phyloP scores from a whole-genome alignment of 164 flowering plant species.

The Magnolia kwangsiensis region DNA sequence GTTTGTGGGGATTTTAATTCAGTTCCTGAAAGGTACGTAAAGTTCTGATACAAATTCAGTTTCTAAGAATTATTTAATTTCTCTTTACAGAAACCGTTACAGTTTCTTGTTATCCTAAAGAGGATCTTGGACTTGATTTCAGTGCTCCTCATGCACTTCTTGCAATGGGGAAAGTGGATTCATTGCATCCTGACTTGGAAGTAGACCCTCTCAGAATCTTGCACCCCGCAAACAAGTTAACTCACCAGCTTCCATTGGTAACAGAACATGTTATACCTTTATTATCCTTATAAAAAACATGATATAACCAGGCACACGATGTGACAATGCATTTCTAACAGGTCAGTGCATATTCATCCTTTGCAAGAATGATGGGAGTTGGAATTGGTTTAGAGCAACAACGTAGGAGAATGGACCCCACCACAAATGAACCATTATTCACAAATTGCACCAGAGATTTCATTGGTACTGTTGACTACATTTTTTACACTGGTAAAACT shows the following conservation, averaged over 20 bases:
- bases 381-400: constrained; percentile 74
- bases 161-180: constrained; percentile 90
- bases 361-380: constrained; percentile 63
- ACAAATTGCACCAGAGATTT: constrained; percentile 94
- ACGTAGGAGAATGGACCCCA: constrained; percentile 73
- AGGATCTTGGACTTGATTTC: constrained; percentile 27
- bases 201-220: constrained; percentile 83
- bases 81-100: not conserved
- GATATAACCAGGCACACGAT: not conserved
- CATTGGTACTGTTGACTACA: constrained; percentile 93
- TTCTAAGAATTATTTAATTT: not conserved
- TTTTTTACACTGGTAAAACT: constrained; percentile 84
- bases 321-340: constrained; percentile 25
- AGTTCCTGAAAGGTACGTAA: constrained; percentile 76
- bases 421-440: constrained; percentile 90
- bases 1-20: constrained; percentile 98
- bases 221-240: constrained; percentile 73
- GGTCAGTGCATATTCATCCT: constrained; percentile 99
- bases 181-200: constrained; percentile 72
- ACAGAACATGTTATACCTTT: not conserved
- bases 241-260: constrained; percentile 95
- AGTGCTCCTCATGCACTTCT: constrained; percentile 98
- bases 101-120: not conserved
- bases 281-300: not conserved
- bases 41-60: not conserved